These are phyloP conservation scores for Calonectria pteridis DNA, from an alignment of 2,329 filamentous ascomycete species.

Conservation along the genomic window DNA sequence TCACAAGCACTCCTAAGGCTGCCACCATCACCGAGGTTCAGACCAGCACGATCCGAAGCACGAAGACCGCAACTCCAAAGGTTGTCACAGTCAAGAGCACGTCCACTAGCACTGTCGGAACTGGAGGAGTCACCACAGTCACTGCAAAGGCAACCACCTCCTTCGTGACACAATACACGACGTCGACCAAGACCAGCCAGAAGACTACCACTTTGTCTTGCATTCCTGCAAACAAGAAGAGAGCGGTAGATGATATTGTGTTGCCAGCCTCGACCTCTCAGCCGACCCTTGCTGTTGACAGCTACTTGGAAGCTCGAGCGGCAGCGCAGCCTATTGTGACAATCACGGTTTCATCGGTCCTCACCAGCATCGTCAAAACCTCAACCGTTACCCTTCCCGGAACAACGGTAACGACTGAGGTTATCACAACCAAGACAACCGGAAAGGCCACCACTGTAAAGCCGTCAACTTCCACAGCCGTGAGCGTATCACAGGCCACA, in stretches of 20 bases:
- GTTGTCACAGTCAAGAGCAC: constrained; percentile 37
- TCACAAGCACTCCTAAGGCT: constrained; percentile 41
- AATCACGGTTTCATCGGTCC: constrained; percentile 1
- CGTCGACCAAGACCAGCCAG: constrained; percentile 31
- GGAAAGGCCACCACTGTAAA: constrained; percentile 41
- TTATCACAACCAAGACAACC: constrained; percentile 30
- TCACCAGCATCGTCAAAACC: constrained; percentile 15
- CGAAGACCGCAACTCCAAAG: constrained; percentile 35
- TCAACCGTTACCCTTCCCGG: constrained; percentile 27
- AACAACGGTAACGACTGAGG: constrained; percentile 30
- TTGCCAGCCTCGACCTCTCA: background rate
- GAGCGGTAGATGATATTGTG: constrained; percentile 4
- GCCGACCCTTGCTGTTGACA: background rate
- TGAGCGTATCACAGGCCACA: background rate
- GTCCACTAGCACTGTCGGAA: constrained; percentile 32
- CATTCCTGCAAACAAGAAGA: constrained; percentile 33
- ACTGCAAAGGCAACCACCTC: constrained; percentile 41
- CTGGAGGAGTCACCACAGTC: constrained; percentile 32
- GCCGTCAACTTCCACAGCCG: constrained; percentile 28
- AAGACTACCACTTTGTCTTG: constrained; percentile 40
- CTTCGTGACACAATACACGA: constrained; percentile 35
- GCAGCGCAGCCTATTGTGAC: constrained; percentile 11
- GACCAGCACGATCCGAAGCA: constrained; percentile 30
- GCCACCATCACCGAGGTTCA: constrained; percentile 31
- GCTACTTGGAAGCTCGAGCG: constrained; percentile 5